phyloP scores from a whole-genome alignment of 169 alveolate genomes.

The Plasmodium coatneyi region DNA sequence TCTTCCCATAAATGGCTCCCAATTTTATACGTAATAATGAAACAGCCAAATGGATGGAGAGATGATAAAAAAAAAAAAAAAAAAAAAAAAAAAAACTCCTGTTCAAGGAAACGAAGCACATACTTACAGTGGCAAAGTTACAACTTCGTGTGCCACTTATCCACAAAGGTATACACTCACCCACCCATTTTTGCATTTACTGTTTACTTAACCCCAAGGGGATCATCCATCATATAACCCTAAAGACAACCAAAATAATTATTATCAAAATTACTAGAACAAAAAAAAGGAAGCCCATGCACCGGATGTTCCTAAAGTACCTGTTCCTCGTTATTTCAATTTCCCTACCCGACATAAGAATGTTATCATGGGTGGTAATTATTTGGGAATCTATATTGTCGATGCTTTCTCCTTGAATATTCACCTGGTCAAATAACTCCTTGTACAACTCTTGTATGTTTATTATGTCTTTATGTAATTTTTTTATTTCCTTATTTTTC shows the following conservation, averaged over 20 bases:
- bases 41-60: neutral
- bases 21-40: neutral
- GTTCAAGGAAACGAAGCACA: neutral
- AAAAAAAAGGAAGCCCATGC: slow-evolving; percentile 25
- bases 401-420: slow-evolving; percentile 67
- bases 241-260: slow-evolving; percentile 53
- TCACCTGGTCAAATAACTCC: slow-evolving; percentile 65
- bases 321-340: slow-evolving; percentile 68
- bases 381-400: slow-evolving; percentile 73
- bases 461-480: slow-evolving; percentile 70
- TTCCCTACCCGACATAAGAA: slow-evolving; percentile 52
- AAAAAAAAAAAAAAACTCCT: neutral
- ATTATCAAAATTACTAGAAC: slow-evolving; percentile 26
- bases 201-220: neutral
- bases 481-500: slow-evolving; percentile 71
- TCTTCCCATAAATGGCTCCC: neutral
- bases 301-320: slow-evolving; percentile 51
- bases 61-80: neutral
- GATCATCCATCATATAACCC: slow-evolving; percentile 11
- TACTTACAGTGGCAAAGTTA: neutral
- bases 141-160: neutral
- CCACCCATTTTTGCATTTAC: neutral
- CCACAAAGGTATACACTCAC: neutral
- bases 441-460: slow-evolving; percentile 69
- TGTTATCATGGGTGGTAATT: slow-evolving; percentile 62